Evolutionary conservation across 495 filamentous ascomycete species (phyloP), one percentile per base, ranked within the genome.

Genomic region (Aspergillus baeticus): DNA sequence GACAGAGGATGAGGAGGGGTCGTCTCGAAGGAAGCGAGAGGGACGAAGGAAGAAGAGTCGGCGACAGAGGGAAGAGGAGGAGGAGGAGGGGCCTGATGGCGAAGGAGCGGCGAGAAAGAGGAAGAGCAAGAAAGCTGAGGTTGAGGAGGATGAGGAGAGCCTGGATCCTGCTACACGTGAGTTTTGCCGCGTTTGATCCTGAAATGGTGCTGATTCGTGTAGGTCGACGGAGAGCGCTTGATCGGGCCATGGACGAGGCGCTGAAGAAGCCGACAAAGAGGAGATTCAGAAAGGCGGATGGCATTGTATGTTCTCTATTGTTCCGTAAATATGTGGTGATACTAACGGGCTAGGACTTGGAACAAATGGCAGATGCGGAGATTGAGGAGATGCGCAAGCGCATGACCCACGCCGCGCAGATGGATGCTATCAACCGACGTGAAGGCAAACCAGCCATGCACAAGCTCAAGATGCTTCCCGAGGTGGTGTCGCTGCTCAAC

Each of bases 391-490:
- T 98, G 65, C 92, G 93, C 62, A 81, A 87, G 51, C 86, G 86
- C 46, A 99, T 99, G 95, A 89, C 92, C 58, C 83, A 89, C 57
- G 95, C 95, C 13, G 96, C 93, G 51, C 81, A 91, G 69, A 83
- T 85, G 49, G 95, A 99, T 69, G 90, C 89, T 54, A 77, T 84
- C 29, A 90, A 86, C 34, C 89, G 93, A 59, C 81, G 88, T 33
- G 77, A 84, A 33, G 86, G 86, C 57, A 76, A 89, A 66, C 89
- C 91, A 3, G 94, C 93, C 33, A 85, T 90, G 61, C 87, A 96
- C 72, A 99, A 99, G 70, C 83, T 99, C 35, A 89, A 90, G 70
- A 87, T 99, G 68, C 85, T 99, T 31, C 92, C 94, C 8, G 91
- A 97, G 69, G 95, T 99, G 6, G 86, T 92, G 21, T 82, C 83